phyloP scores from a whole-genome alignment of 176 grass and related monocot genomes.

The Avena eriantha region DNA sequence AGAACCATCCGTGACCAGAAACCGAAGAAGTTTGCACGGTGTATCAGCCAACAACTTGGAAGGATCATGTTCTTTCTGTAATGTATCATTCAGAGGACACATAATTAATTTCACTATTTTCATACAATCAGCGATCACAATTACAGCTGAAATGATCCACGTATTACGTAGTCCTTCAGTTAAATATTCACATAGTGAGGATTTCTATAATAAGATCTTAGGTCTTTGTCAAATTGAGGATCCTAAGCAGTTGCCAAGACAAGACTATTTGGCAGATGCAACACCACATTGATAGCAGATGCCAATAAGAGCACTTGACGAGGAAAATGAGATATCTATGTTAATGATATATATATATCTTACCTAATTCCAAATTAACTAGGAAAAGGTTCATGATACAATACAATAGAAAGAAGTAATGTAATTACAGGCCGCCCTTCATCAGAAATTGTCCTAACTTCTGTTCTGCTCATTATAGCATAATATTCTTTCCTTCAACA shows the following conservation, averaged over 20 bases:
- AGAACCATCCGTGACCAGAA: conserved; percentile 89
- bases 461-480: conserved; percentile 8
- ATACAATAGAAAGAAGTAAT: neutral
- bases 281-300: conserved; percentile 22
- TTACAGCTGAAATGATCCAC: conserved; percentile 29
- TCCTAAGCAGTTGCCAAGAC: conserved; percentile 11
- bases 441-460: neutral
- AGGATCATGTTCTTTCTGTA: conserved; percentile 98
- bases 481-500: conserved; percentile 9
- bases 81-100: conserved; percentile 38
- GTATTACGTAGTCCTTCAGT: conserved; percentile 1
- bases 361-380: conserved; percentile 16
- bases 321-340: conserved; percentile 9
- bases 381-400: neutral
- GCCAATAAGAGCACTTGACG: conserved; percentile 16
- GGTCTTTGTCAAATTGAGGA: neutral
- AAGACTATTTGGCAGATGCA: conserved; percentile 24
- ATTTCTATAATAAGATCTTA: conserved; percentile 21
- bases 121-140: conserved; percentile 5
- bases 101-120: conserved; percentile 19
- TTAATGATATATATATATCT: neutral
- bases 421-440: neutral
- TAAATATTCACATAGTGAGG: conserved; percentile 36
- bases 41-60: conserved; percentile 97
- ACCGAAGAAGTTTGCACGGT: conserved; percentile 97